phyloP scores from a whole-genome alignment of 345 rosid species.

The Moricandia arvensis region DNA sequence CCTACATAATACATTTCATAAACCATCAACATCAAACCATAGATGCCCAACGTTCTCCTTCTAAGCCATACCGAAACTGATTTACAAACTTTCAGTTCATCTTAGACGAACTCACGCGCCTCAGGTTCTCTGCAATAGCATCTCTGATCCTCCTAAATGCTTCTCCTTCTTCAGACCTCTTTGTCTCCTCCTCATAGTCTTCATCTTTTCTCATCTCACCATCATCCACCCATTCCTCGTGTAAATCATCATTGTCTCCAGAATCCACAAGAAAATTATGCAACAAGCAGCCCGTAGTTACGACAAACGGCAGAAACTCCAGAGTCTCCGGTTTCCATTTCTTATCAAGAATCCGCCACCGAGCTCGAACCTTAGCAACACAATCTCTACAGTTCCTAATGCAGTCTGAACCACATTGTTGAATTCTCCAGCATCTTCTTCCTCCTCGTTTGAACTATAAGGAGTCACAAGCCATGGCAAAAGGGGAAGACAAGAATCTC shows the following conservation, averaged over 20 bases:
- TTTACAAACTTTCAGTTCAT: slow-evolving; percentile 18
- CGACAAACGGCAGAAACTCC: slow-evolving; percentile 61
- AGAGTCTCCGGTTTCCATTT: slow-evolving; percentile 61
- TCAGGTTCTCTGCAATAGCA: slow-evolving; percentile 59
- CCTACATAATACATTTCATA: too few species aligned
- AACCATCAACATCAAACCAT: too few species aligned
- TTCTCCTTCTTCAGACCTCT: slow-evolving; percentile 47
- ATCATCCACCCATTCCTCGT: slow-evolving; percentile 28
- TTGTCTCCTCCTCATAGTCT: slow-evolving; percentile 39
- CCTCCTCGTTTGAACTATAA: slow-evolving; percentile 42
- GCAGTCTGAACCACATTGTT: slow-evolving; percentile 48
- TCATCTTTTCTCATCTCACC: background rate
- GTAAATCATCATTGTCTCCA: slow-evolving; percentile 39
- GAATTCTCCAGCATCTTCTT: slow-evolving; percentile 50
- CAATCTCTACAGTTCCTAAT: slow-evolving; percentile 44
- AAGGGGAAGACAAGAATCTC: slow-evolving; percentile 66
- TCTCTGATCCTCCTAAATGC: slow-evolving; percentile 49
- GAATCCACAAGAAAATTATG: slow-evolving; percentile 65
- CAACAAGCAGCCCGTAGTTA: slow-evolving; percentile 62
- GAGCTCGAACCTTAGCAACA: slow-evolving; percentile 47
- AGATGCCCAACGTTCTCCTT: too few species aligned
- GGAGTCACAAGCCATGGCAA: slow-evolving; percentile 79
- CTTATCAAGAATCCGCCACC: slow-evolving; percentile 65
- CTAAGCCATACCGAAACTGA: too few species aligned
- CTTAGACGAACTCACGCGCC: slow-evolving; percentile 43